phyloP scores from a whole-genome alignment of 805 yeast genomes.

The Myxozyma melibiosi region DNA sequence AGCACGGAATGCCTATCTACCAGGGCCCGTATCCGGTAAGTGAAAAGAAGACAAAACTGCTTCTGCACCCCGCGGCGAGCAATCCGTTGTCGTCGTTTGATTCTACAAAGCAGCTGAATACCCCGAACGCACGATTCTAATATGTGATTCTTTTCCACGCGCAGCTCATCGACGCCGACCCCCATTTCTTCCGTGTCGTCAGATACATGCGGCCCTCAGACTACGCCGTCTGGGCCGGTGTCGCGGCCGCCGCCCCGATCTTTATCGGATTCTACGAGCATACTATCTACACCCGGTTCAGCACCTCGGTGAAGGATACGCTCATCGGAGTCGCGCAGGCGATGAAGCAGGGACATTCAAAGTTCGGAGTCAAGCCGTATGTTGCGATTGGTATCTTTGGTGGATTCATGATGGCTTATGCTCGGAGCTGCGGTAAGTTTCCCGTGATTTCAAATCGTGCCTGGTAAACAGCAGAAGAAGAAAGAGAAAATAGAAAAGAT shows the following conservation, averaged over 20 bases:
- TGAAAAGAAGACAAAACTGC: background rate
- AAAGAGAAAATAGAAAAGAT: background rate
- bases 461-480: no score
- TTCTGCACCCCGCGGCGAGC: background rate
- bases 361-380: constrained; percentile 11
- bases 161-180: constrained; percentile 72
- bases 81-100: no score
- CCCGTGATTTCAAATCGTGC: background rate
- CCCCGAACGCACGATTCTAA: no score
- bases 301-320: background rate
- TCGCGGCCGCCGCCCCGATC: constrained; percentile 55
- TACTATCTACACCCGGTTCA: constrained; percentile 38
- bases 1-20: constrained; percentile 17
- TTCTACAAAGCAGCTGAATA: no score
- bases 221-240: constrained; percentile 53
- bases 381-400: constrained; percentile 56
- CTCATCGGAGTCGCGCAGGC: constrained; percentile 7
- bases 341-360: background rate
- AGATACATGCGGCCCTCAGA: constrained; percentile 72
- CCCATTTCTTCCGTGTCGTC: constrained; percentile 71
- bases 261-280: constrained; percentile 50
- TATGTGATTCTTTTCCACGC: no score
- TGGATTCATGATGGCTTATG: constrained; percentile 74
- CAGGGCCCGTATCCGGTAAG: constrained; percentile 22
- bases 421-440: constrained; percentile 35